Conservation (phyloP, 805 yeast genomes). For the Starmerella tilneyi region DNA sequence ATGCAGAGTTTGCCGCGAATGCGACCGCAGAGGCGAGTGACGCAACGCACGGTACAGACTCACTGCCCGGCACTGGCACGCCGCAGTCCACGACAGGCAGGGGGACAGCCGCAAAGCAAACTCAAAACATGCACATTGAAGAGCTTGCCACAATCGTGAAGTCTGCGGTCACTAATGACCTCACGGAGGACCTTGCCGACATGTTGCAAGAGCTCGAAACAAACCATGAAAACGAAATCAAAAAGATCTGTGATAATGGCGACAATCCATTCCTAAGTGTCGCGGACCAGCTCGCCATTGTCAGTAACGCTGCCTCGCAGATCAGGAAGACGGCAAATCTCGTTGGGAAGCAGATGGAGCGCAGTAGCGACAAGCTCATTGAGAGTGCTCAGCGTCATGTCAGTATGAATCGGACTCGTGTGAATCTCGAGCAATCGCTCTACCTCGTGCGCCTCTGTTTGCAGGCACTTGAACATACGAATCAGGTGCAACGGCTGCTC, state of each 20-base stretch:
- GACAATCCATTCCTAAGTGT: conserved; percentile 42
- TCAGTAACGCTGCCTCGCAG: conserved; percentile 47
- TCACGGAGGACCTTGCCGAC: conserved; percentile 47
- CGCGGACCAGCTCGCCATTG: conserved; percentile 50
- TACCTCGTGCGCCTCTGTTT: conserved; percentile 60
- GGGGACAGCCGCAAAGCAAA: background rate
- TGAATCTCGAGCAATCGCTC: conserved; percentile 61
- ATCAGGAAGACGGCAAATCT: conserved; percentile 46
- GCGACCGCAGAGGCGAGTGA: conserved; percentile 1
- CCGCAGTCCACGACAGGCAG: background rate
- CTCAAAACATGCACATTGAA: conserved; percentile 43
- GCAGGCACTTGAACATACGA: conserved; percentile 74
- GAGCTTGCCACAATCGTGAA: conserved; percentile 68
- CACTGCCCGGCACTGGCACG: background rate
- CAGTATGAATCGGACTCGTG: conserved; percentile 29
- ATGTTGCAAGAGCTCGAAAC: conserved; percentile 48
- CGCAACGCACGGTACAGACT: background rate
- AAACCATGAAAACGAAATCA: conserved; percentile 53
- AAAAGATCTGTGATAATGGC: conserved; percentile 49
- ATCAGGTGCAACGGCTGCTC: conserved; percentile 72
- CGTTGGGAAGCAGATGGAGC: conserved; percentile 48
- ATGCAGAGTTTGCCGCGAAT: conserved; percentile 13
- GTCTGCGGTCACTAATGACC: conserved; percentile 46
- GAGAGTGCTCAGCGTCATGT: conserved; percentile 30
- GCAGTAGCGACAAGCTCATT: conserved; percentile 57